These are phyloP conservation scores for Astrocystis sublimbata DNA, from an alignment of 495 filamentous ascomycete species.

Conservation along the genomic window DNA sequence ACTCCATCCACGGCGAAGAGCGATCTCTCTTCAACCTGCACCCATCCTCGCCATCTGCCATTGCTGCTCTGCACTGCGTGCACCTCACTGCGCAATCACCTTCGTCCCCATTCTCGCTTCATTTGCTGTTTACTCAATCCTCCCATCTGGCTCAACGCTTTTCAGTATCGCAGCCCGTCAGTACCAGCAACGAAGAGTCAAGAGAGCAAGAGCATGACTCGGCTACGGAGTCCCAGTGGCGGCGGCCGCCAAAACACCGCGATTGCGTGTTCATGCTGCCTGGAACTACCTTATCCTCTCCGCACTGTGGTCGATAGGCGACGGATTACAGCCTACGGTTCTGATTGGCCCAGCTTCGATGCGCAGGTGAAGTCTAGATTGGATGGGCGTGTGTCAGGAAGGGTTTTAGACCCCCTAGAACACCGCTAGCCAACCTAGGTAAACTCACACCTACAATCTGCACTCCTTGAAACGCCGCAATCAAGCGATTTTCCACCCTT, in stretches of 20 bases:
- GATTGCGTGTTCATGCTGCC: slow-evolving; percentile 8
- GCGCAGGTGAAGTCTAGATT: slow-evolving; percentile 5
- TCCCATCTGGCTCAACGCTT: too few species aligned
- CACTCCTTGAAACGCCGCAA: slow-evolving; percentile 38
- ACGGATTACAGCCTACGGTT: neutral
- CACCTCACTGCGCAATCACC: neutral
- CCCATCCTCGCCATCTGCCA: neutral
- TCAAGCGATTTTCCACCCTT: slow-evolving; percentile 23
- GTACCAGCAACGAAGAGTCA: neutral
- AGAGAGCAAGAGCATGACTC: slow-evolving; percentile 31
- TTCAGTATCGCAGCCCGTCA: too few species aligned
- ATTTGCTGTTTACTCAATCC: too few species aligned
- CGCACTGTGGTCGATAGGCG: slow-evolving; percentile 9
- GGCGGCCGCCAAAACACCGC: slow-evolving; percentile 18
- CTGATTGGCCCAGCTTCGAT: slow-evolving; percentile 16
- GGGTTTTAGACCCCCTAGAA: slow-evolving; percentile 31
- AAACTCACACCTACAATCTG: slow-evolving; percentile 25
- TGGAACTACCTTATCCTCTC: neutral
- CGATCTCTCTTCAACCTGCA: slow-evolving; percentile 3
- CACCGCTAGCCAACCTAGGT: slow-evolving; percentile 15
- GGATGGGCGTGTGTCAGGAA: slow-evolving; percentile 10
- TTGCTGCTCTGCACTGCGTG: neutral
- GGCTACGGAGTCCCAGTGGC: slow-evolving; percentile 28
- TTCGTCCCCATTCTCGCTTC: neutral
- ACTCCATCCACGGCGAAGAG: slow-evolving; percentile 4